Evolutionary conservation across 257 asterid species (phyloP).

Genomic region (Solanum corneliomulleri): DNA sequence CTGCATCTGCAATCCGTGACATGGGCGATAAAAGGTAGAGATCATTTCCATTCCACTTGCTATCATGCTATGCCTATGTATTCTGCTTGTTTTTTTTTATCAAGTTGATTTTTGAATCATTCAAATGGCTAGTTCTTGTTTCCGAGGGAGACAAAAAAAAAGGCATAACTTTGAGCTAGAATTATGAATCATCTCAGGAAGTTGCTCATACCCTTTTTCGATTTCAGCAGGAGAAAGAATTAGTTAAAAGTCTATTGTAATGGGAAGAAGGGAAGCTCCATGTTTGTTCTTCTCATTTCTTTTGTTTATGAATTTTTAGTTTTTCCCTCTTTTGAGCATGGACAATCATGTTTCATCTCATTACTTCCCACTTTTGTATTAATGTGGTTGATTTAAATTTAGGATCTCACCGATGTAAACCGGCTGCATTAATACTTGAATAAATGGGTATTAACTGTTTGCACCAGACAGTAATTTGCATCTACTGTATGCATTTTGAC

Average conservation of each 20-base stretch:
- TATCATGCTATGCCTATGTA: background rate
- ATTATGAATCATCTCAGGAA: background rate
- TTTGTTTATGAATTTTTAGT: background rate
- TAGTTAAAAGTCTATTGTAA: background rate
- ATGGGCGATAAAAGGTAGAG: conserved; percentile 96
- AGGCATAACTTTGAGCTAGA: background rate
- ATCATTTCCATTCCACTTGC: background rate
- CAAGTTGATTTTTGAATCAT: background rate
- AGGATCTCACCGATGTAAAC: background rate
- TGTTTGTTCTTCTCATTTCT: background rate
- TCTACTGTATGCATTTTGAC: background rate
- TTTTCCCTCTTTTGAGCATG: background rate
- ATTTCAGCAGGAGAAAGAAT: background rate
- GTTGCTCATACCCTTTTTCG: background rate
- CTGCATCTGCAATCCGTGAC: conserved; percentile 91
- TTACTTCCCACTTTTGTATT: background rate
- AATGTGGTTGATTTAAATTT: background rate
- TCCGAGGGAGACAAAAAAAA: background rate
- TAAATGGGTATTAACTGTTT: background rate
- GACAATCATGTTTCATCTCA: background rate
- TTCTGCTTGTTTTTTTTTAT: background rate
- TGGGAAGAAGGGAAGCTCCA: background rate
- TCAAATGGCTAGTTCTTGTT: background rate
- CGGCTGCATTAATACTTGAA: background rate
- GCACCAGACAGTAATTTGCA: background rate